Percentiles rank a stretch among this genome's conserved stretches.
phyloP scores from a whole-genome alignment of 2,329 filamentous ascomycete genomes.

The Epicoccum nigrum region DNA sequence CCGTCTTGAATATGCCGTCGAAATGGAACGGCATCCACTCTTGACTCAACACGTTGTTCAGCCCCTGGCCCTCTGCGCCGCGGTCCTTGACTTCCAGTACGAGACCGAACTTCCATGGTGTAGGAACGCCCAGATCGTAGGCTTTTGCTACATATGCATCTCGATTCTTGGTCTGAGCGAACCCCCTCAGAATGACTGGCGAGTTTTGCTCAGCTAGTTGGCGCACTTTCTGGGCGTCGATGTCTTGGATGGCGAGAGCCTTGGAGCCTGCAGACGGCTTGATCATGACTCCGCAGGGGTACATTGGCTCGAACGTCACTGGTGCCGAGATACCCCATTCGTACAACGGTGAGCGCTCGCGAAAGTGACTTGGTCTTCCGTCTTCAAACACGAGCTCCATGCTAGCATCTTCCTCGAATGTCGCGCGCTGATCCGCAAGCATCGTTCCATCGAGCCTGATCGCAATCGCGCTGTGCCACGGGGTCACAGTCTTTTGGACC shows the following conservation, averaged over 20 bases:
- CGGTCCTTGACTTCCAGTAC: constrained; percentile 67
- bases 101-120: constrained; percentile 64
- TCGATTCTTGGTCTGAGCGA: constrained; percentile 55
- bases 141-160: constrained; percentile 56
- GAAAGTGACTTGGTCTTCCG: constrained; percentile 28
- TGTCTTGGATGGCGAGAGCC: constrained; percentile 46
- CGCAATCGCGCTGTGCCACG: constrained; percentile 30
- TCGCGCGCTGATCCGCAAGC: constrained; percentile 9
- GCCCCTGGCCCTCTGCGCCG: constrained; percentile 53
- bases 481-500: constrained; percentile 16
- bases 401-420: constrained; percentile 14
- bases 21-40: constrained; percentile 64
- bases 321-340: constrained; percentile 4
- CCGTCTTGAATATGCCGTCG: constrained; percentile 63
- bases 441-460: constrained; percentile 18
- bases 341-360: constrained; percentile 24
- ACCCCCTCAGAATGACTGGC: constrained; percentile 60
- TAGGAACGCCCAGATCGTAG: constrained; percentile 55
- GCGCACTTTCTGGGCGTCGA: constrained; percentile 56
- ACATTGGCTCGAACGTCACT: constrained; percentile 27
- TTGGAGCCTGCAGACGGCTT: constrained; percentile 13
- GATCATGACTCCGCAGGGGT: constrained; percentile 31
- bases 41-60: constrained; percentile 60
- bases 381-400: constrained; percentile 27
- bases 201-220: constrained; percentile 58